Conservation (phyloP, 768 basidiomycete genomes). For the Ephemerocybe angulata region DNA sequence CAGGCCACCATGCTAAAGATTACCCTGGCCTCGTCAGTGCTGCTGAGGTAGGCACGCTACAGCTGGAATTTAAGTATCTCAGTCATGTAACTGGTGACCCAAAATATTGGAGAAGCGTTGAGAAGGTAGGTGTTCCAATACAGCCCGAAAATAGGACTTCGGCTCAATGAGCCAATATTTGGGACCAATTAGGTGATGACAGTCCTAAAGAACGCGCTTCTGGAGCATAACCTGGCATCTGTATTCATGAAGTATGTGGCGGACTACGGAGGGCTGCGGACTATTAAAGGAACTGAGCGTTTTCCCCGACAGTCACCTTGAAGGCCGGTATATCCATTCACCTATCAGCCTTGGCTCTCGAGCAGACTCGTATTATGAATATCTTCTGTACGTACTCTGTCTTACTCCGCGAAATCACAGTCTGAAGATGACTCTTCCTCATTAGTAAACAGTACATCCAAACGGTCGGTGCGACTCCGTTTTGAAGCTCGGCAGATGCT, state of each 20-base stretch:
- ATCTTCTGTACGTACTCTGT: constrained; percentile 58
- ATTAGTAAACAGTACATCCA: constrained; percentile 77
- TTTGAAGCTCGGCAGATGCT: too few species aligned
- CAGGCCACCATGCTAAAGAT: constrained; percentile 60
- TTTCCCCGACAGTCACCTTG: constrained; percentile 32
- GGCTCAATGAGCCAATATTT: neutral
- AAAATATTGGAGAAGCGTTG: constrained; percentile 79
- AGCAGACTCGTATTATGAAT: constrained; percentile 94
- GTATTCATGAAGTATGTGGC: constrained; percentile 73
- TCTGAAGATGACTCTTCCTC: neutral
- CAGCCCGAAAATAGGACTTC: neutral
- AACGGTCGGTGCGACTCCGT: constrained; percentile 67
- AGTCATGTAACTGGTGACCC: constrained; percentile 72
- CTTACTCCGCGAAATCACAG: neutral
- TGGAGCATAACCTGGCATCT: constrained; percentile 70
- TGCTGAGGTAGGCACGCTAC: constrained; percentile 82
- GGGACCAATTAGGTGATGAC: constrained; percentile 64
- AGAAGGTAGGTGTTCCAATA: constrained; percentile 53
- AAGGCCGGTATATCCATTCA: constrained; percentile 51
- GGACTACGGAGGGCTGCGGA: neutral
- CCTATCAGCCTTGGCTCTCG: constrained; percentile 90
- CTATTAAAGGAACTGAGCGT: neutral
- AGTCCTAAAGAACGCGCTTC: constrained; percentile 55
- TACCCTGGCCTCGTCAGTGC: constrained; percentile 67
- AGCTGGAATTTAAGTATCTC: constrained; percentile 89